Conservation (phyloP, 2,329 filamentous ascomycete species). For the Aspergillus luchuensis region DNA sequence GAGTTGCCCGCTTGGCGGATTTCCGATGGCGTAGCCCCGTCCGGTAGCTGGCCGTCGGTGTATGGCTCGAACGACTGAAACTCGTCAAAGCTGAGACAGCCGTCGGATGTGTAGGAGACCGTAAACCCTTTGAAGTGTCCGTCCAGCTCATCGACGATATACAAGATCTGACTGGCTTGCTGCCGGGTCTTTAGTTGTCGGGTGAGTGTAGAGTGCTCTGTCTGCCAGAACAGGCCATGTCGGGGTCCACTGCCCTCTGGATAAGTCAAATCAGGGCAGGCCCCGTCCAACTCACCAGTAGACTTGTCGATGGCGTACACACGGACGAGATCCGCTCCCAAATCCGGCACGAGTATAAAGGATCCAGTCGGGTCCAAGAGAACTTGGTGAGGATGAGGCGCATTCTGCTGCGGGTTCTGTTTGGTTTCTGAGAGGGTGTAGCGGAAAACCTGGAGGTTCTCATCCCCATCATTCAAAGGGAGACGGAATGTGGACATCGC, state of each 20-base stretch:
- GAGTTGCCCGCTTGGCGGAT: slow-evolving; percentile 26
- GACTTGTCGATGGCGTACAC: slow-evolving; percentile 56
- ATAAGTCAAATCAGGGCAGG: slow-evolving; percentile 45
- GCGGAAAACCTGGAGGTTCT: slow-evolving; percentile 42
- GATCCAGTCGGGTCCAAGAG: slow-evolving; percentile 64
- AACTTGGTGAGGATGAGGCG: slow-evolving; percentile 66
- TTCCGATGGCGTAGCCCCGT: slow-evolving; percentile 31
- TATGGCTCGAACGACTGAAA: slow-evolving; percentile 32
- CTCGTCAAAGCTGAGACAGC: slow-evolving; percentile 32
- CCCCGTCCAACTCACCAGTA: slow-evolving; percentile 47
- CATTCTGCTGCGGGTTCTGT: slow-evolving; percentile 50
- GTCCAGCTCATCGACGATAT: slow-evolving; percentile 61
- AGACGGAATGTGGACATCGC: slow-evolving; percentile 38
- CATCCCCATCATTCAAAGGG: slow-evolving; percentile 22
- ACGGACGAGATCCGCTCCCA: slow-evolving; percentile 65
- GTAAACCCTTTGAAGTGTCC: slow-evolving; percentile 55
- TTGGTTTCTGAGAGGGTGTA: slow-evolving; percentile 40
- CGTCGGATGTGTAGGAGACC: slow-evolving; percentile 30
- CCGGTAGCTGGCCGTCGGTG: slow-evolving; percentile 27
- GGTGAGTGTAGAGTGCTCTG: slow-evolving; percentile 7
- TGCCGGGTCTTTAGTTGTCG: slow-evolving; percentile 6
- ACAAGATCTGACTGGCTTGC: slow-evolving; percentile 28
- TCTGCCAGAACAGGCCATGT: slow-evolving; percentile 61
- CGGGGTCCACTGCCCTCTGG: slow-evolving; percentile 63
- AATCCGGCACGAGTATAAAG: slow-evolving; percentile 67